phyloP scores from a whole-genome alignment of 192 early-diverging fungal genomes.

The Mortierella alpina region DNA sequence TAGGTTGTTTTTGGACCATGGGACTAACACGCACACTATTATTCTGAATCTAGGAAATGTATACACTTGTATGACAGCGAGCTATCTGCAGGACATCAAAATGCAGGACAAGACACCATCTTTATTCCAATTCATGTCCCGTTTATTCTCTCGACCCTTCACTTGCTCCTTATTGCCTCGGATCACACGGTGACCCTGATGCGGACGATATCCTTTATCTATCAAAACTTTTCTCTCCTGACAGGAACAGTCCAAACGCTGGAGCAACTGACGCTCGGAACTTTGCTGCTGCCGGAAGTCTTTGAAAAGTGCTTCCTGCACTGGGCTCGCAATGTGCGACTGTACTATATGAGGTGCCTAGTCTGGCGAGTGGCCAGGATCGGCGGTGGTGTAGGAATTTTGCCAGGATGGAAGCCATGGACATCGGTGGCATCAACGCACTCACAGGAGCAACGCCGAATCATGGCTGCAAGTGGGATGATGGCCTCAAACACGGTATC shows the following conservation, averaged over 20 bases:
- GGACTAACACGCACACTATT: not conserved
- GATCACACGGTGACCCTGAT: conserved; percentile 63
- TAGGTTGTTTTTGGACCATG: too few relatives aligned
- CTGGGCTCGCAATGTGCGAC: conserved; percentile 62
- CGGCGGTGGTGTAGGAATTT: conserved; percentile 41
- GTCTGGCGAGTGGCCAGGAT: conserved; percentile 60
- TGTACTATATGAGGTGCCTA: conserved; percentile 59
- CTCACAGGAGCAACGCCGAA: not conserved
- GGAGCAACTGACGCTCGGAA: conserved; percentile 51
- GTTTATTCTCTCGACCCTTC: conserved; percentile 55
- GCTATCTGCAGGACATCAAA: conserved; percentile 24
- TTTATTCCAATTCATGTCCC: conserved; percentile 53
- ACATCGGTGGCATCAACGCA: not conserved
- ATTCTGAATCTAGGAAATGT: conserved; percentile 25
- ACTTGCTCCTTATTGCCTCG: conserved; percentile 49
- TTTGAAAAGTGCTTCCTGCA: conserved; percentile 63
- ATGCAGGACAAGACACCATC: conserved; percentile 4
- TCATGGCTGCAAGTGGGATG: conserved; percentile 7
- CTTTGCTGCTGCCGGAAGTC: conserved; percentile 43
- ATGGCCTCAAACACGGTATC: conserved; percentile 13
- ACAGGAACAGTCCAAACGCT: conserved; percentile 48
- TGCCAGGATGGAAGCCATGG: conserved; percentile 47
- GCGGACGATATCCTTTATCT: conserved; percentile 60
- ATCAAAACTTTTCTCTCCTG: conserved; percentile 61
- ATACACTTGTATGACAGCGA: conserved; percentile 47